Evolutionary conservation across 1,284 basidiomycete species (phyloP).

Genomic region (Puccinia coronata): DNA sequence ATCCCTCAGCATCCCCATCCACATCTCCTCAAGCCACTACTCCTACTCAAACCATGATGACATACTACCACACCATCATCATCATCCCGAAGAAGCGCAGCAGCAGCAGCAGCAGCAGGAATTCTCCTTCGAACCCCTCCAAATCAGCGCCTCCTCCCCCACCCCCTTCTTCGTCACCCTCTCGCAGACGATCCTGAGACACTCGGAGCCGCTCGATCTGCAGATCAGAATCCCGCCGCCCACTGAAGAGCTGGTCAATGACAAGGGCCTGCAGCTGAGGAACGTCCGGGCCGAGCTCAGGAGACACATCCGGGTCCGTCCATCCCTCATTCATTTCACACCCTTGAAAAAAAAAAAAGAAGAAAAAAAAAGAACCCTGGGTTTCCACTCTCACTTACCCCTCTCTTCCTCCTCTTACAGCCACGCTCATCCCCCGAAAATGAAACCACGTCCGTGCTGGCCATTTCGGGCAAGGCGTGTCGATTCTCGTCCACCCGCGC

Average conservation of each 20-base stretch:
- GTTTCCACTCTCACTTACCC: neutral
- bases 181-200: constrained; percentile 35
- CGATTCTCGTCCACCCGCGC: constrained; percentile 31
- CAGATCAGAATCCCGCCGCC: constrained; percentile 43
- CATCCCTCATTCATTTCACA: neutral
- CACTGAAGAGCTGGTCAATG: constrained; percentile 25
- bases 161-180: constrained; percentile 32
- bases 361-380: too few species aligned
- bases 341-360: too few species aligned
- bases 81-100: neutral
- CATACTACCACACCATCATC: neutral
- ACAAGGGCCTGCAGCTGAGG: constrained; percentile 37
- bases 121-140: constrained; percentile 5
- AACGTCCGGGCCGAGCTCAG: constrained; percentile 31
- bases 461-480: constrained; percentile 41
- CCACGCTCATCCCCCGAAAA: neutral
- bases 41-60: too few species aligned
- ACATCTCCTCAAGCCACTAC: constrained; percentile 14
- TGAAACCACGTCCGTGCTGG: constrained; percentile 17
- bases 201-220: constrained; percentile 31
- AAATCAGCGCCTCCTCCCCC: constrained; percentile 14
- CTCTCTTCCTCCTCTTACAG: neutral
- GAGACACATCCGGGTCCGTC: constrained; percentile 30
- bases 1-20: constrained; percentile 22
- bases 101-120: neutral